Base-by-base conservation (phyloP, 176 grass and related monocot genomes). In the Lolium perenne region DNA sequence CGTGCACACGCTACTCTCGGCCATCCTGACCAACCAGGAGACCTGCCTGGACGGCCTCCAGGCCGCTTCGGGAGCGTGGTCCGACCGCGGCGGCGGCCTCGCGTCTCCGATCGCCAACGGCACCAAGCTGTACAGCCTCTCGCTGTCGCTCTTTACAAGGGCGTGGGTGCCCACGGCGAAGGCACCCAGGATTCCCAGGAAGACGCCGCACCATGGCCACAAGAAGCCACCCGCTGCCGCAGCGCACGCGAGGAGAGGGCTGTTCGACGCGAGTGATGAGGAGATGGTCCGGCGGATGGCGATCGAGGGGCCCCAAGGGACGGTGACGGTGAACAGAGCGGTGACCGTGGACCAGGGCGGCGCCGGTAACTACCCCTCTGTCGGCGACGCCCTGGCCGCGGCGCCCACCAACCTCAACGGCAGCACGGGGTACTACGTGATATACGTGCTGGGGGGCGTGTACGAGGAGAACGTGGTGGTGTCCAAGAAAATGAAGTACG, bases 391-490 rank as follows among this genome's bases (percentile, higher is more conserved):
- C 7, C 79, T 98, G 48, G 88, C 87, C 0, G 90, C 90, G 0
- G 96, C 93, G 32, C 93, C 96, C 0, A 88, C 18, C 0, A 91
- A 94, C 59, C 89, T 92, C 25, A 56, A 98, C 48, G 92, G 90
- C 43, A 95, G 70, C 76, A 56, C 21, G 16, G 96, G 96, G 9
- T 95, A 98, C 72, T 84, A 92, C 89, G 56, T 98, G 6, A 95
- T 98, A 22, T 88, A 94, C 78, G 96, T 98, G 56, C 85, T 40
- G 10, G 83, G 38, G 20, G 93, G 96, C 14, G 92, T 98, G 10
- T 98, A 98, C 75, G 81, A 91, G n/a, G 96, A 98, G 83, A 94
- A 95, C 80, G 92, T 98, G 64, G 82, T 86, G 58, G 85, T 98
- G 53, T 59, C 88, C 23, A 88, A 91, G 63, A 88, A 82, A 64